phyloP scores from a whole-genome alignment of 176 grass and related monocot genomes.

The Musa schizocarpa region DNA sequence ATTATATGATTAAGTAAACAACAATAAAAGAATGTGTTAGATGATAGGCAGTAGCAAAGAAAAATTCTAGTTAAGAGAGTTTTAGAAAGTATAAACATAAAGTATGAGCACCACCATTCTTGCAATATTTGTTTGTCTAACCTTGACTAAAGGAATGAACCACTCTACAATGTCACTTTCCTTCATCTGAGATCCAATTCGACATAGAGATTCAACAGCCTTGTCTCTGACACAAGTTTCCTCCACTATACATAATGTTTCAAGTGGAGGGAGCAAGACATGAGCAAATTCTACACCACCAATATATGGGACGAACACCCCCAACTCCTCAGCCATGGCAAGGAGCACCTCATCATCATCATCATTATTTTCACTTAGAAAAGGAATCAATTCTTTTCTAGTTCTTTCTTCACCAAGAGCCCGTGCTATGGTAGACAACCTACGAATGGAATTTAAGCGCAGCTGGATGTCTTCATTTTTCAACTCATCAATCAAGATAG shows the following conservation, averaged over 20 bases:
- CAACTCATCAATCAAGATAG: conserved; percentile 85
- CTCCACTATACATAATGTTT: conserved; percentile 87
- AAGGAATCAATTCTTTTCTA: conserved; percentile 87
- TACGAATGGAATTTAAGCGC: conserved; percentile 84
- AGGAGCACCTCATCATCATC: conserved; percentile 99
- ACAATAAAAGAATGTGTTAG: conserved; percentile 5
- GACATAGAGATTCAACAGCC: conserved; percentile 74
- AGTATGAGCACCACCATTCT: background rate
- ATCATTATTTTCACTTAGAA: conserved; percentile 95
- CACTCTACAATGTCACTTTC: conserved; percentile 78
- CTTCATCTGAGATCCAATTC: conserved; percentile 85
- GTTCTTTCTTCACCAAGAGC: conserved; percentile 92
- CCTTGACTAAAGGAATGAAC: conserved; percentile 74
- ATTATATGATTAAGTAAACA: background rate
- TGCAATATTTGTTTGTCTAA: conserved; percentile 1
- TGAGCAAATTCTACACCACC: conserved; percentile 82
- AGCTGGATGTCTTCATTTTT: conserved; percentile 97
- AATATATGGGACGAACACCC: conserved; percentile 86
- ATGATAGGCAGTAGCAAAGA: background rate
- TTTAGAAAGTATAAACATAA: background rate
- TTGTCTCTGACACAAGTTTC: conserved; percentile 95
- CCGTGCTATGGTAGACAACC: conserved; percentile 85
- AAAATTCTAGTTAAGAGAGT: background rate
- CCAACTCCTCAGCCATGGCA: conserved; percentile 91
- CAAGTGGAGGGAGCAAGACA: conserved; percentile 70